Conservation (phyloP, 2,329 filamentous ascomycete species). For the Colletotrichum musae region DNA sequence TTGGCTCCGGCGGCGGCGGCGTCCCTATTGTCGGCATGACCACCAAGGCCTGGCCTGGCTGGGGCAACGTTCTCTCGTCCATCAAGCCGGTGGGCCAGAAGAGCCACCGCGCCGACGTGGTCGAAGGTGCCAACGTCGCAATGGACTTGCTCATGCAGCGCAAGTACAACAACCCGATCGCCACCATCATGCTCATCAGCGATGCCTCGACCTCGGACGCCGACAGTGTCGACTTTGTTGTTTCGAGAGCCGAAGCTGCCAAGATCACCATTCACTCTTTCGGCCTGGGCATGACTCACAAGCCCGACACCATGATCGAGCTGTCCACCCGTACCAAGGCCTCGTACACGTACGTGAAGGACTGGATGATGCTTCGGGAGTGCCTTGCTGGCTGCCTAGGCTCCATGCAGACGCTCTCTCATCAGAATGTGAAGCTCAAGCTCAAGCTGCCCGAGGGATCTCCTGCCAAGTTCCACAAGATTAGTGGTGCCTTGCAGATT, state of each 20-base stretch:
- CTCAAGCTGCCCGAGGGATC: constrained; percentile 95
- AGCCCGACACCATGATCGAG: constrained; percentile 99
- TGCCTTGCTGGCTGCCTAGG: constrained; percentile 95
- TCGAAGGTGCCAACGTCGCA: constrained; percentile 96
- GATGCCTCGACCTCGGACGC: constrained; percentile 95
- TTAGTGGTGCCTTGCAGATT: constrained; percentile 94
- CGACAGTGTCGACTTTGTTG: constrained; percentile 97
- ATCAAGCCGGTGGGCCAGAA: constrained; percentile 97
- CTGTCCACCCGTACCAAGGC: constrained; percentile 95
- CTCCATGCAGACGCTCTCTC: constrained; percentile 92
- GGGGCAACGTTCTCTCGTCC: constrained; percentile 86
- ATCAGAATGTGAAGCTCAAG: constrained; percentile 97
- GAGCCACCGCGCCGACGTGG: constrained; percentile 94
- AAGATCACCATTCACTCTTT: constrained; percentile 99
- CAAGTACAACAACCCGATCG: constrained; percentile 94
- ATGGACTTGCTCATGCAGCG: constrained; percentile 99
- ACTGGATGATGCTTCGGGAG: constrained; percentile 99
- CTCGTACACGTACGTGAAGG: constrained; percentile 98
- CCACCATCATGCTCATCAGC: constrained; percentile 96
- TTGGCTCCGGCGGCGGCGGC: constrained; percentile 93
- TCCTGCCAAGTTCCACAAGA: constrained; percentile 98
- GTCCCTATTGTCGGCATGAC: constrained; percentile 99
- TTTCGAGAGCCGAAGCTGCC: constrained; percentile 94
- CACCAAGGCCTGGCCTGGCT: constrained; percentile 92
- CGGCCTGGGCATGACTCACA: constrained; percentile 95